These are phyloP conservation scores for Candida krabiensis DNA, from an alignment of 805 yeast genomes.

Conservation along the genomic window DNA sequence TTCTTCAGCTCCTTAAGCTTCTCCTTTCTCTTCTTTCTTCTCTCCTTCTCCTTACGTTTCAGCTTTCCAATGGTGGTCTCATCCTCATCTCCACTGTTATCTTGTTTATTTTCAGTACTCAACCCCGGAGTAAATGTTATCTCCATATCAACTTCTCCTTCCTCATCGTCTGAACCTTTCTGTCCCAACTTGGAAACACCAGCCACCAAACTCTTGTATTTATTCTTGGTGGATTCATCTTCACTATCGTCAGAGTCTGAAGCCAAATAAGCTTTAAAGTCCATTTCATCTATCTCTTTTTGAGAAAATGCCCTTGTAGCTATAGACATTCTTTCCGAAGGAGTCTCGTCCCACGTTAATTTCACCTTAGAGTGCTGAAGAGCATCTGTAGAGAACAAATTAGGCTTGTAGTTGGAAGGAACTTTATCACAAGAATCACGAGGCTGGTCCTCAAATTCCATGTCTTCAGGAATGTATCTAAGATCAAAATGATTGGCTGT, in stretches of 20 bases:
- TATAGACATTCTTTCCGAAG: slow-evolving; percentile 77
- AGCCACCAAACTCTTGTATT: slow-evolving; percentile 56
- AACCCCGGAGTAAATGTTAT: slow-evolving; percentile 93
- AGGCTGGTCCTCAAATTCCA: slow-evolving; percentile 79
- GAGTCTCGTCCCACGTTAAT: slow-evolving; percentile 98
- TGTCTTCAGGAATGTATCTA: slow-evolving; percentile 89
- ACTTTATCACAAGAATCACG: slow-evolving; percentile 70
- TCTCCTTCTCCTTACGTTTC: slow-evolving; percentile 87
- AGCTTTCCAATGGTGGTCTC: slow-evolving; percentile 78
- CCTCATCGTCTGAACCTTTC: slow-evolving; percentile 38
- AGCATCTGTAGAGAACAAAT: slow-evolving; percentile 86
- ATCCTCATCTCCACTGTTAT: slow-evolving; percentile 38
- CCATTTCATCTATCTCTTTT: slow-evolving; percentile 87
- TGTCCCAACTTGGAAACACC: slow-evolving; percentile 16
- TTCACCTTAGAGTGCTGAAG: slow-evolving; percentile 94
- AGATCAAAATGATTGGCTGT: slow-evolving; percentile 93
- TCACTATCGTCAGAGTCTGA: slow-evolving; percentile 64
- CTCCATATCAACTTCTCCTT: slow-evolving; percentile 85
- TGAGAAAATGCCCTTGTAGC: slow-evolving; percentile 82
- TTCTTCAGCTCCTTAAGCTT: slow-evolving; percentile 62
- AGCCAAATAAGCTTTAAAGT: slow-evolving; percentile 88
- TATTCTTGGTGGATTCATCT: slow-evolving; percentile 49
- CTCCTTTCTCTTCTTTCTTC: slow-evolving; percentile 82
- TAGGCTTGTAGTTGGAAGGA: slow-evolving; percentile 80
- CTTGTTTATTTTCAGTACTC: slow-evolving; percentile 41